These are phyloP conservation scores for Mycena citricolor DNA, from an alignment of 1,284 basidiomycete genomes.

Conservation along the genomic window DNA sequence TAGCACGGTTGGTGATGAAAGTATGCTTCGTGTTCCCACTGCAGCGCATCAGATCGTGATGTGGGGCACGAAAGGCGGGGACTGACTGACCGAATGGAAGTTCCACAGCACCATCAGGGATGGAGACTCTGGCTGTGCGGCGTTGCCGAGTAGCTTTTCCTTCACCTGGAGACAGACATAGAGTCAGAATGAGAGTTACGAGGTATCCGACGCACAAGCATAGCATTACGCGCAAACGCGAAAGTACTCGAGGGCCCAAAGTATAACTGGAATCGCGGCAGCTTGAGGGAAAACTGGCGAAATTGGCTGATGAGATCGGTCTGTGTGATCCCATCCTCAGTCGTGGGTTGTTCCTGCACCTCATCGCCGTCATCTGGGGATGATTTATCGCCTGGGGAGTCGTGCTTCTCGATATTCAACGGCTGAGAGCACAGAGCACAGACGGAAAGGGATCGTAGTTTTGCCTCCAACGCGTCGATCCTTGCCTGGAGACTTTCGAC, in stretches of 20 bases:
- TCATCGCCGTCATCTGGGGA: no score
- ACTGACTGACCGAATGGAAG: conserved; percentile 1
- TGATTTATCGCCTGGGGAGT: no score
- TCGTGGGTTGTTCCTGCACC: no score
- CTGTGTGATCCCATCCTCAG: no score
- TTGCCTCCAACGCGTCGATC: no score
- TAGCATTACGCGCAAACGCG: conserved; percentile 2
- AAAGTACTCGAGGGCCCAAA: conserved; percentile 1
- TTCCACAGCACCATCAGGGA: conserved; percentile 9
- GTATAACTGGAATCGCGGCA: not conserved
- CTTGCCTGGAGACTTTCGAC: no score
- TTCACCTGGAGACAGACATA: conserved; percentile 14
- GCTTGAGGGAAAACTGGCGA: not conserved
- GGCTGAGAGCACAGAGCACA: conserved; percentile 16
- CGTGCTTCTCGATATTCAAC: no score
- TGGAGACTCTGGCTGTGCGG: not conserved
- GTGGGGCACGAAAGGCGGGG: not conserved
- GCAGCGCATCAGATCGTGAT: no score
- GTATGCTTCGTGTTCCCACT: conserved; percentile 20
- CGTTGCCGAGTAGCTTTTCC: conserved; percentile 5
- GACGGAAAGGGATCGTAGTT: no score
- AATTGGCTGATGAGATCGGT: conserved; percentile 6
- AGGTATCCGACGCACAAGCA: conserved; percentile 3
- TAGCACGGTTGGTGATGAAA: conserved; percentile 4
- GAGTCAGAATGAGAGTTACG: no score